phyloP scores from a whole-genome alignment of 2,329 filamentous ascomycete genomes.

The Diaporthe ampelina region DNA sequence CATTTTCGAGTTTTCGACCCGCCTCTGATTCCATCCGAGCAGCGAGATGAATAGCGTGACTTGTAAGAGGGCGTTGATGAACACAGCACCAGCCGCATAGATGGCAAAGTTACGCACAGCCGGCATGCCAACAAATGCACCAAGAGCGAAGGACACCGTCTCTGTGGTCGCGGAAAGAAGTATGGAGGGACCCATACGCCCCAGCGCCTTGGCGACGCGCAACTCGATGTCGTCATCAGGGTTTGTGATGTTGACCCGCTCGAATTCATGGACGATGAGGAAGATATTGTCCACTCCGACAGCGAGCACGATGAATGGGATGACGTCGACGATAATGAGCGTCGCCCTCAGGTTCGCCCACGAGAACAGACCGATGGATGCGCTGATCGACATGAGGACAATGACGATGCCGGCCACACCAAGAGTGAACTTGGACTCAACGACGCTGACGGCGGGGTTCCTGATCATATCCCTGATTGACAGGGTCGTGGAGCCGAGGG shows the following conservation, averaged over 20 bases:
- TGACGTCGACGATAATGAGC: constrained; percentile 97
- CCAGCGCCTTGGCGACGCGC: constrained; percentile 88
- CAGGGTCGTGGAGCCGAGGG: constrained; percentile 88
- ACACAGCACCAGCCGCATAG: constrained; percentile 94
- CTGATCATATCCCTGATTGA: constrained; percentile 81
- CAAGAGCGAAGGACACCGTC: constrained; percentile 92
- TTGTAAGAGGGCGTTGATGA: constrained; percentile 97
- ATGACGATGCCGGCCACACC: constrained; percentile 96
- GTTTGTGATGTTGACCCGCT: constrained; percentile 92
- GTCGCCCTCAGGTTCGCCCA: constrained; percentile 94
- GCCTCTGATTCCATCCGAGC: constrained; percentile 88
- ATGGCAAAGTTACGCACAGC: constrained; percentile 97
- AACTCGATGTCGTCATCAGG: constrained; percentile 90
- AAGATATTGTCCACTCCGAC: constrained; percentile 99
- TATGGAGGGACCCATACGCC: constrained; percentile 96
- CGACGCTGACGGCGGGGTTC: constrained; percentile 86
- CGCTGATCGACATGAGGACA: constrained; percentile 96
- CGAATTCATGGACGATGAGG: constrained; percentile 97
- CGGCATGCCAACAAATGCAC: constrained; percentile 96
- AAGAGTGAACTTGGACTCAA: constrained; percentile 96
- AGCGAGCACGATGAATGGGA: constrained; percentile 95
- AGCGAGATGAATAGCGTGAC: constrained; percentile 98
- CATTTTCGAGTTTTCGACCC: constrained; percentile 88
- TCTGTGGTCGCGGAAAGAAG: constrained; percentile 95
- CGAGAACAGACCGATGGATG: constrained; percentile 95